phyloP scores from a whole-genome alignment of 2,329 filamentous ascomycete genomes.

The Mycosphaerella sp. region DNA sequence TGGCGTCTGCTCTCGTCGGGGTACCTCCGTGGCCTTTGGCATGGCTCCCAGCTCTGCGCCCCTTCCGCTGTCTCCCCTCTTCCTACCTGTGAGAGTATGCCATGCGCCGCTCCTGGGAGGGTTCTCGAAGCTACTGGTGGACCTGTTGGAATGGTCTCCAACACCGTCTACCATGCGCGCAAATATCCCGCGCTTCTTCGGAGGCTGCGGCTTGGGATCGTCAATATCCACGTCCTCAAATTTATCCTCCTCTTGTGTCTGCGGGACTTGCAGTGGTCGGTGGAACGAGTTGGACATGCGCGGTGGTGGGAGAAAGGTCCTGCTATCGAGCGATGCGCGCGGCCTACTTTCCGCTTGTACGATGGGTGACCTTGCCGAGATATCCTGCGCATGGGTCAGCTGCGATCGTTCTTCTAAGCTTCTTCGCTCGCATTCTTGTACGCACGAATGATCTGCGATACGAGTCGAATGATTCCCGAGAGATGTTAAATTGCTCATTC shows the following conservation, averaged over 20 bases:
- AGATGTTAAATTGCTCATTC: conserved; percentile 91
- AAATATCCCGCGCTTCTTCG: conserved; percentile 73
- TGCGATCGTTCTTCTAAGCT: background rate
- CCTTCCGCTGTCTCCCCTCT: conserved; percentile 63
- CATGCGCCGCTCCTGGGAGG: conserved; percentile 17
- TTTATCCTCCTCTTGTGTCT: conserved; percentile 42
- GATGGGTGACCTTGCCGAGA: conserved; percentile 78
- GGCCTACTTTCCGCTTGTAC: conserved; percentile 50
- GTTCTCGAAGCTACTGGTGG: conserved; percentile 14
- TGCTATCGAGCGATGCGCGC: conserved; percentile 74
- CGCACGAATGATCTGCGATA: conserved; percentile 91
- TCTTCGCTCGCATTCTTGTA: conserved; percentile 20
- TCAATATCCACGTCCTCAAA: conserved; percentile 93
- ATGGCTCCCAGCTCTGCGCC: conserved; percentile 67
- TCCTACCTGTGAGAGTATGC: conserved; percentile 60
- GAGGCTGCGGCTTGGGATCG: conserved; percentile 55
- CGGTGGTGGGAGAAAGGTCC: conserved; percentile 47
- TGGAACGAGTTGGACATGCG: conserved; percentile 30
- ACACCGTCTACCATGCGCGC: conserved; percentile 64
- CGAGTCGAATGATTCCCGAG: conserved; percentile 92
- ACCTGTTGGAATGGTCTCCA: conserved; percentile 30
- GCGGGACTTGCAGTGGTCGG: conserved; percentile 31
- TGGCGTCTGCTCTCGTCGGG: conserved; percentile 27
- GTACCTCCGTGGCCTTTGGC: conserved; percentile 39
- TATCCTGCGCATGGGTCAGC: conserved; percentile 56